Evolutionary conservation across 1,139 yeast species (phyloP), one percentile per base, ranked within the genome.

Genomic region (Diutina scorzettiae): DNA sequence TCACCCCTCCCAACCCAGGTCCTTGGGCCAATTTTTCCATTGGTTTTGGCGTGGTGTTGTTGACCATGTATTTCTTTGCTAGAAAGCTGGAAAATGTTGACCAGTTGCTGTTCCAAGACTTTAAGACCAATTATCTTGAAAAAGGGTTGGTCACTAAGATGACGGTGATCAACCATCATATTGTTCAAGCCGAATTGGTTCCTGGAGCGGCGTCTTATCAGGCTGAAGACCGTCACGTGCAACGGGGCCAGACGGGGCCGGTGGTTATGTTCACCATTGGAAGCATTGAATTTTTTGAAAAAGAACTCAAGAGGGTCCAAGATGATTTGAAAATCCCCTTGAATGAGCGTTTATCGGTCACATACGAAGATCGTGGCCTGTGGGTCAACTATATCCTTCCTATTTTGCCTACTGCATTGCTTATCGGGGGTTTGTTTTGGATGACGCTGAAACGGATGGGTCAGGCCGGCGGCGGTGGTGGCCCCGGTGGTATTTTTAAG

Each of bases 221-320:
- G 19, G 19, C 18, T 5, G 20, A 34, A 12, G n/a, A 12, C 11
- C 28, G 39, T 14, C 30, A 27, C 5, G n/a, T 27, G 8, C 37
- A 32, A 29, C 29, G 18, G 12, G 27, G 27, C 28, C 16, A 24
- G 19, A 24, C 23, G 19, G 31, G 30, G 16, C 40, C 31, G 21
- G 19, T 25, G 23, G 20, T 18, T 4, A 25, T 25, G 11, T 93
- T 93, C 63, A 78, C 84, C 37, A 86, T 93, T 54, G 99, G 98
- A 5, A 84, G 95, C 0, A 78, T 89, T 20, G 96, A 87, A 52
- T 68, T 80, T n/a, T 91, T 93, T 60, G 98, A 93, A 62, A 78
- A 81, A 45, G 81, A 81, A 49, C 68, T 93, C 56, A 84, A 80
- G 46, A 75, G 73, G 42, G 78, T 83, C 27, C 96, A 87, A 60